Conservation (phyloP, 2,329 filamentous ascomycete species). For the Aspergillus ochraceus region DNA sequence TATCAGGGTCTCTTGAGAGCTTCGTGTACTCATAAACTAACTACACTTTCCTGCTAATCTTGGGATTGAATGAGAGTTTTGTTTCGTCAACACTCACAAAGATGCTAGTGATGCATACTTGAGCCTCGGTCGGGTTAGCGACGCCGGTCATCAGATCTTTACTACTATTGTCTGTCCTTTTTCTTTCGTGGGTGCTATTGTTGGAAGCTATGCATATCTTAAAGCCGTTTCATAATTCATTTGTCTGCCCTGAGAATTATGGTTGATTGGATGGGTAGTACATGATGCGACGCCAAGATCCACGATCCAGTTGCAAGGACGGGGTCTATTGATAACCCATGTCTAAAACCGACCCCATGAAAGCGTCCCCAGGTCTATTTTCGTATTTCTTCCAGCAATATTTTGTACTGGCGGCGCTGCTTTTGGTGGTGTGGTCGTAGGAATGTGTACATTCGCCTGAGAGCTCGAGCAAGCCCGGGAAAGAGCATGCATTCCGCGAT, state of each 20-base stretch:
- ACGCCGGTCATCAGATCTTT: too few species aligned
- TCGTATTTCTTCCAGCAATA: constrained; percentile 69
- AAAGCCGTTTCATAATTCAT: too few species aligned
- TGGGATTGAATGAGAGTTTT: not conserved
- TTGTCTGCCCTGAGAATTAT: too few species aligned
- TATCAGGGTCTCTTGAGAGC: not conserved
- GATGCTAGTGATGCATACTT: too few species aligned
- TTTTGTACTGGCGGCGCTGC: constrained; percentile 83
- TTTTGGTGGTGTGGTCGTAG: constrained; percentile 63
- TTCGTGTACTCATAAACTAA: not conserved
- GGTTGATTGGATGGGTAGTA: too few species aligned
- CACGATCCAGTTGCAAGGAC: too few species aligned
- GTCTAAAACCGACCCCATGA: not conserved
- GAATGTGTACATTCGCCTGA: constrained; percentile 63
- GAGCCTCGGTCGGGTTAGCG: too few species aligned
- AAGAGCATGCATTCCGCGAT: constrained; percentile 71
- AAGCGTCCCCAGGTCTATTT: not conserved
- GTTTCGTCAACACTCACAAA: not conserved
- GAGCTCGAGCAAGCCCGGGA: constrained; percentile 62
- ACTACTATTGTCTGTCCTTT: too few species aligned
- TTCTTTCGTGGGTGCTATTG: too few species aligned
- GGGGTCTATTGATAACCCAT: not conserved
- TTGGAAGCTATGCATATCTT: too few species aligned
- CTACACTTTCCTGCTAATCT: not conserved
- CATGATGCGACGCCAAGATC: too few species aligned